Evolutionary conservation across 2,329 filamentous ascomycete species (phyloP), one percentile per base, ranked within the genome.

Genomic region (Fusarium sp.): DNA sequence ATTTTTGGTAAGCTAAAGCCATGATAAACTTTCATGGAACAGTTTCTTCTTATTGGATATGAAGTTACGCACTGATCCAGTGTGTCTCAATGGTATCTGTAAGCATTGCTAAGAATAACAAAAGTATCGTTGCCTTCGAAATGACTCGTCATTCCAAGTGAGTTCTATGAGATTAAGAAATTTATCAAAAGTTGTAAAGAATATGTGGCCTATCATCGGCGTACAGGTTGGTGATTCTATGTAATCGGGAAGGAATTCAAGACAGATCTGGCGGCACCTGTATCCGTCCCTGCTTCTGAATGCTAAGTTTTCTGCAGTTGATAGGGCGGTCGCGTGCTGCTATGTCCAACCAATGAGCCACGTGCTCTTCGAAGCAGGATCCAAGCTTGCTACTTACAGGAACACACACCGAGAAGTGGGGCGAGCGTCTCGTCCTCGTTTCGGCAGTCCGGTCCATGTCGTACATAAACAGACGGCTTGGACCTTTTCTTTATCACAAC

Each of bases 291-390:
- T 49, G 32, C 54, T 50, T 58, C n/a, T 58, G 54, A 49, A 46
- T 50, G 33, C 32, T 37, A 28, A 28, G 50, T 58, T 49, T 58
- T 58, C 30, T 28, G 19, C 19, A 33, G 25, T 58, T 35, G 30
- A 49, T n/a, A 50, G 42, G 81, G 79, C 65, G 37, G 49, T 44
- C 44, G 57, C 12, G 65, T 18, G 33, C 42, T 49, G 49, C 19
- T 43, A 18, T 47, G 56, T 50, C 77, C 75, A 80, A 80, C 79
- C 77, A 82, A 72, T 74, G 58, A 69, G 68, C 77, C 80, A 81
- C 81, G 80, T 82, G 80, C 78, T 52, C 50, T 23, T 43, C 23
- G 49, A 66, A 53, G 25, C 44, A 69, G 57, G 52, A 37, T 57
- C 66, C 64, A 60, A 66, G 67, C 59, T 63, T 64, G 47, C 30